Evolutionary conservation across 2,329 filamentous ascomycete genomes (phyloP).

Genomic region (Beauveria brongniartii): DNA sequence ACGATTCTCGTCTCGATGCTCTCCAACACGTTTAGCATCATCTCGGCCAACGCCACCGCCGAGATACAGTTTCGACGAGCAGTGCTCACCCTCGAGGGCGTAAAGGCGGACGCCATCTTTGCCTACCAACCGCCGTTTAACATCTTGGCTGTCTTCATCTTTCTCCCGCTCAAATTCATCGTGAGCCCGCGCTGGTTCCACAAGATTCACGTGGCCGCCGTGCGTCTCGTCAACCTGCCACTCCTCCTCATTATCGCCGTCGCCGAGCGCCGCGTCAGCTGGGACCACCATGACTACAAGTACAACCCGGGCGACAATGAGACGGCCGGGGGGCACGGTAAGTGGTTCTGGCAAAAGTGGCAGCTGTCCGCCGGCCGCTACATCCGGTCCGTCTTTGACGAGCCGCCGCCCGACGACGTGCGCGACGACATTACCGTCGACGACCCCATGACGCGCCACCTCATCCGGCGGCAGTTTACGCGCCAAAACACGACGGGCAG

Average conservation of each 20-base stretch:
- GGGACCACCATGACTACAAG: constrained; percentile 28
- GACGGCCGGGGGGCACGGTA: constrained; percentile 18
- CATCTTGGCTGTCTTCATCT: constrained; percentile 63
- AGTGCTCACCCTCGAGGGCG: constrained; percentile 75
- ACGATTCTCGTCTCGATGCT: constrained; percentile 84
- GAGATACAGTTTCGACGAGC: constrained; percentile 78
- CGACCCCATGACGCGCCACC: constrained; percentile 49
- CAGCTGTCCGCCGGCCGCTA: constrained; percentile 64
- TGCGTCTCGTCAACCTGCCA: constrained; percentile 68
- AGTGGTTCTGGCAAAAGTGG: constrained; percentile 58
- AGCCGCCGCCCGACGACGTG: constrained; percentile 56
- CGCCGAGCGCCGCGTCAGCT: constrained; percentile 62
- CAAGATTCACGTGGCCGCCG: constrained; percentile 74
- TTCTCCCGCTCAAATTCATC: constrained; percentile 71
- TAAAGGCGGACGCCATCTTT: constrained; percentile 77
- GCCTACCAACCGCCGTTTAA: constrained; percentile 80
- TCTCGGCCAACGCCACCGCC: constrained; percentile 67
- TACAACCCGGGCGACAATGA: constrained; percentile 13
- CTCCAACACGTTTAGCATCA: constrained; percentile 73
- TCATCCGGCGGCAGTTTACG: constrained; percentile 50
- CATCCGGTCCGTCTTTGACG: constrained; percentile 64
- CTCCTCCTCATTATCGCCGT: constrained; percentile 63
- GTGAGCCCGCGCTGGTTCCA: constrained; percentile 80
- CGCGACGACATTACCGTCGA: constrained; percentile 50
- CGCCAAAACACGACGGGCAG: constrained; percentile 32